A percentile compares a stretch with the other conserved stretches of the same genome.
These are phyloP conservation scores for Trichopus zeylanicus DNA, from an alignment of 116 monocot genomes.

Conservation along the genomic window DNA sequence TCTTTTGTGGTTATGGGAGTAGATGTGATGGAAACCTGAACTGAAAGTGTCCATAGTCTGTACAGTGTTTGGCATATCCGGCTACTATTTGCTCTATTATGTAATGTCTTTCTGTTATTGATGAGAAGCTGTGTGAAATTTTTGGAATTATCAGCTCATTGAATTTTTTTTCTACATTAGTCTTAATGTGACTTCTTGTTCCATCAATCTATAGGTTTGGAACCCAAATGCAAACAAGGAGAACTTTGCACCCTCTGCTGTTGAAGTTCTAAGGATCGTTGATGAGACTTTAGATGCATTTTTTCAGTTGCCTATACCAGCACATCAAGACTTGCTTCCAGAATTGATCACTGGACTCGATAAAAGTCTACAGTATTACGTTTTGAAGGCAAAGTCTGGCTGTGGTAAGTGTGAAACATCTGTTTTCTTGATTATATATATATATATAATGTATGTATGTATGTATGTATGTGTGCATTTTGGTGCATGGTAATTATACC, in stretches of 20 bases:
- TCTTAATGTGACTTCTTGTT: neutral
- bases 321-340: conserved; percentile 63
- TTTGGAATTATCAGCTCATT: neutral
- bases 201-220: conserved; percentile 51
- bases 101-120: neutral
- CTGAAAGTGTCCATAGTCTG: neutral
- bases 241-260: conserved; percentile 58
- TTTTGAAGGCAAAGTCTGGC: conserved; percentile 63
- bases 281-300: conserved; percentile 86
- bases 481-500: too few relatives aligned
- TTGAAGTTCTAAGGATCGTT: conserved; percentile 66
- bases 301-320: conserved; percentile 80
- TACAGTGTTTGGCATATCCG: neutral
- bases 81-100: neutral
- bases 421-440: neutral
- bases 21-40: neutral
- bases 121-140: neutral
- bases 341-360: conserved; percentile 74
- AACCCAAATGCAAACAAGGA: conserved; percentile 76
- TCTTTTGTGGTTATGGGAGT: neutral
- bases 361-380: conserved; percentile 56
- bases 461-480: too few relatives aligned
- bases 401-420: conserved; percentile 54
- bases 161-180: neutral
- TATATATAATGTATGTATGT: too few relatives aligned